Evolutionary conservation across 1,139 yeast species (phyloP).

Genomic region (Arxiozyma telluris): DNA sequence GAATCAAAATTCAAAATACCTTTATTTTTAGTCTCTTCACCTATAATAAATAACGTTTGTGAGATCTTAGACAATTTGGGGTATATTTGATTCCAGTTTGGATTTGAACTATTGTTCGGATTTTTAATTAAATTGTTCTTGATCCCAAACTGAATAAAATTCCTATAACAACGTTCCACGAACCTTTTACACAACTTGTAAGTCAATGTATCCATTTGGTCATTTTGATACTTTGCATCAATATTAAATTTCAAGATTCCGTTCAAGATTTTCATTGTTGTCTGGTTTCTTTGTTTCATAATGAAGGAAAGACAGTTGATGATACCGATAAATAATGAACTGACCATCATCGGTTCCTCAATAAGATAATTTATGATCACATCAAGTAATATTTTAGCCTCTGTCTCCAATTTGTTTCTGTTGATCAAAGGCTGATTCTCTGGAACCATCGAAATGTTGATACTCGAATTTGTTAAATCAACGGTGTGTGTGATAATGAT

Average conservation of each 20-base stretch:
- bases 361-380: conserved; percentile 47
- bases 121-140: conserved; percentile 30
- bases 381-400: conserved; percentile 63
- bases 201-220: conserved; percentile 32
- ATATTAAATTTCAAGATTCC: conserved; percentile 37
- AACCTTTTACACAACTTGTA: conserved; percentile 38
- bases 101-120: conserved; percentile 9
- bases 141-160: conserved; percentile 39
- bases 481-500: conserved; percentile 60
- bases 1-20: conserved; percentile 27
- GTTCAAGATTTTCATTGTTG: conserved; percentile 37
- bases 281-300: conserved; percentile 50
- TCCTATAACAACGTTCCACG: conserved; percentile 40
- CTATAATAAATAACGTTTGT: conserved; percentile 28
- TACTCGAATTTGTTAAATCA: conserved; percentile 14
- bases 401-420: conserved; percentile 50
- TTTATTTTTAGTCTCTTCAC: conserved; percentile 30
- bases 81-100: conserved; percentile 17
- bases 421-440: conserved; percentile 62
- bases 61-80: conserved; percentile 28
- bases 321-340: conserved; percentile 49
- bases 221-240: conserved; percentile 33
- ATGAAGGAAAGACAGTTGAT: conserved; percentile 45
- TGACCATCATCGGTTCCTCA: conserved; percentile 44
- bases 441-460: conserved; percentile 52